Evolutionary conservation across 352 stramenopile species (phyloP).

Genomic region (Globisporangium takayamanum): DNA sequence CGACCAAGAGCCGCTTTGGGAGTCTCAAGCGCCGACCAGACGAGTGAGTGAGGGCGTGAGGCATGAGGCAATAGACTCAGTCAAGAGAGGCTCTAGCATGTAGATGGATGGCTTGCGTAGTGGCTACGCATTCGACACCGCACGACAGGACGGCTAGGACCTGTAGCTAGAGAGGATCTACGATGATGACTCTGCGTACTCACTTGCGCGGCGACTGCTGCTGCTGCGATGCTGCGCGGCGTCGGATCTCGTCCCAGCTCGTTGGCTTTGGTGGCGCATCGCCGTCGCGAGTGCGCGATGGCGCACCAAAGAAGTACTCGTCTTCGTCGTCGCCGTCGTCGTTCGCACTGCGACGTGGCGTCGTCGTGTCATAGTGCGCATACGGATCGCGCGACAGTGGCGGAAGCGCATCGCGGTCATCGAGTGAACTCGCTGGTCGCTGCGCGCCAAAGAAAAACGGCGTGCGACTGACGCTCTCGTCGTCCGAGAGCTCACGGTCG

Average conservation of each 20-base stretch:
- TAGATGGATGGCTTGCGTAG: too few relatives aligned
- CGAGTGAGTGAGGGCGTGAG: not conserved
- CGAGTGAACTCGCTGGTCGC: constrained; percentile 2
- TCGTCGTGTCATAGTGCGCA: constrained; percentile 18
- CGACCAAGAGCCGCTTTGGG: constrained; percentile 45
- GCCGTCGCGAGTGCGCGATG: constrained; percentile 11
- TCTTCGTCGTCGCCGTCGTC: constrained; percentile 31
- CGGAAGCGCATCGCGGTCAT: constrained; percentile 15
- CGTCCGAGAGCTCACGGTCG: not conserved
- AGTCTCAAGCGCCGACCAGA: constrained; percentile 1
- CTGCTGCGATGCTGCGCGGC: constrained; percentile 30
- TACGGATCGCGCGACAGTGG: constrained; percentile 37
- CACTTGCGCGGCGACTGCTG: constrained; percentile 29
- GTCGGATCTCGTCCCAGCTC: constrained; percentile 76
- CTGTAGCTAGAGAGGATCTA: too few relatives aligned
- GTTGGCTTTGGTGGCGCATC: constrained; percentile 33
- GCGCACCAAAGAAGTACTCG: constrained; percentile 39
- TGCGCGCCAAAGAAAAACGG: constrained; percentile 54
- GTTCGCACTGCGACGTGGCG: not conserved
- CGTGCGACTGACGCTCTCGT: not conserved
- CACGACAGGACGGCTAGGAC: too few relatives aligned
- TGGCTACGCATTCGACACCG: too few relatives aligned
- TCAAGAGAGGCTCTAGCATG: too few relatives aligned
- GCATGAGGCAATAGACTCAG: not conserved
- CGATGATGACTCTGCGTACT: constrained; percentile 6